phyloP scores from a whole-genome alignment of 306 rosid species.

The Rubus parviflorus region DNA sequence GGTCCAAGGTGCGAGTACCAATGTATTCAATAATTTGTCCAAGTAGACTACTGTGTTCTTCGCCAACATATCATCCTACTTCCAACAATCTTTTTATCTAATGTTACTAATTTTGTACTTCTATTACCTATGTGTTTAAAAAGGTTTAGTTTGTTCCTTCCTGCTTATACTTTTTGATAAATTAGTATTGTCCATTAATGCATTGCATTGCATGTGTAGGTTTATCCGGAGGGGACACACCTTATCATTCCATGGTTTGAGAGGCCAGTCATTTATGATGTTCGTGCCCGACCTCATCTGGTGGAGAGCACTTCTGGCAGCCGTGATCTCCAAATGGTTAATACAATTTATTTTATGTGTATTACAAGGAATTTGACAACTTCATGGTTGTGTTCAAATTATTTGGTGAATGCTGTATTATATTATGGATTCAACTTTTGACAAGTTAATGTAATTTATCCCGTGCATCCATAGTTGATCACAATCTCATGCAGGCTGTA shows the following conservation, averaged over 20 bases:
- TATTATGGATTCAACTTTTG: neutral
- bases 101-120: neutral
- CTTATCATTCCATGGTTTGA: slow-evolving; percentile 89
- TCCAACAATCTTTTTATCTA: neutral
- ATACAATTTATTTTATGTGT: neutral
- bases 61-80: neutral
- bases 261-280: slow-evolving; percentile 93
- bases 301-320: slow-evolving; percentile 96
- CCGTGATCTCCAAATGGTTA: slow-evolving; percentile 91
- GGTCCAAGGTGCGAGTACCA: no score
- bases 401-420: neutral
- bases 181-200: neutral
- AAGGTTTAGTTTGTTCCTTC: neutral
- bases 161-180: neutral
- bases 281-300: slow-evolving; percentile 88
- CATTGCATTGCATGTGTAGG: slow-evolving; percentile 48
- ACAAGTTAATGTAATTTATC: neutral
- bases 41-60: neutral
- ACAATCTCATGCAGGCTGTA: neutral
- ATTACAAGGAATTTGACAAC: neutral
- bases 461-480: neutral
- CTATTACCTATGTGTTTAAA: neutral
- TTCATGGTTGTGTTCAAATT: neutral
- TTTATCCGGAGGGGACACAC: slow-evolving; percentile 93
- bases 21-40: neutral